phyloP scores from a whole-genome alignment of 1,284 basidiomycete species.

The Cryptococcus sp. region DNA sequence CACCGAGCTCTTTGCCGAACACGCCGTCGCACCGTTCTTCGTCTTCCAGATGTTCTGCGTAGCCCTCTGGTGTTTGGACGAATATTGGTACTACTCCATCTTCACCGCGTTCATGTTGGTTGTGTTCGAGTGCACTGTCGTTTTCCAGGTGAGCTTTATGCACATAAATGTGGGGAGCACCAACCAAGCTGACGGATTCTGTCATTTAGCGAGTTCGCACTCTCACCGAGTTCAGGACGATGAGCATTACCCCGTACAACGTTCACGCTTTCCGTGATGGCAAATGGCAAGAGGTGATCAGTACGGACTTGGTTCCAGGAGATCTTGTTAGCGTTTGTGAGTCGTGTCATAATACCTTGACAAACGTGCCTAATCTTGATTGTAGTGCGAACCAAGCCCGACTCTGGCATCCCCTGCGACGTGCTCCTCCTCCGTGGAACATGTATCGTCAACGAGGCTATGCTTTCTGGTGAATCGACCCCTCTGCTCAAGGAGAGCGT shows the following conservation, averaged over 20 bases:
- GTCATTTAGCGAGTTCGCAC: constrained; percentile 73
- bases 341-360: not conserved
- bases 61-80: constrained; percentile 91
- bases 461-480: constrained; percentile 95
- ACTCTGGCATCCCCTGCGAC: constrained; percentile 87
- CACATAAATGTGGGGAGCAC: not conserved
- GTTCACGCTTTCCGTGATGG: constrained; percentile 77
- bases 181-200: not conserved
- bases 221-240: constrained; percentile 89
- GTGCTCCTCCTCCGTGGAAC: constrained; percentile 83
- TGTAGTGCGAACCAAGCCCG: constrained; percentile 69
- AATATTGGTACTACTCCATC: constrained; percentile 96
- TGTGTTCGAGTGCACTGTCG: constrained; percentile 95
- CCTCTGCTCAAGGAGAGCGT: constrained; percentile 91
- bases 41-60: constrained; percentile 97
- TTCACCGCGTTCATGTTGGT: constrained; percentile 97
- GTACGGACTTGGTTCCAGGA: constrained; percentile 82
- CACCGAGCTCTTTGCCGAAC: constrained; percentile 81
- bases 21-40: constrained; percentile 92
- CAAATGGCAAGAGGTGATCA: constrained; percentile 77
- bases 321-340: constrained; percentile 76
- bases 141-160: constrained; percentile 75
- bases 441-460: constrained; percentile 94
- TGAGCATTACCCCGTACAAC: constrained; percentile 86
- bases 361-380: not conserved